Conservation (phyloP, 352 stramenopile species). For the Blastocystis sp. region DNA sequence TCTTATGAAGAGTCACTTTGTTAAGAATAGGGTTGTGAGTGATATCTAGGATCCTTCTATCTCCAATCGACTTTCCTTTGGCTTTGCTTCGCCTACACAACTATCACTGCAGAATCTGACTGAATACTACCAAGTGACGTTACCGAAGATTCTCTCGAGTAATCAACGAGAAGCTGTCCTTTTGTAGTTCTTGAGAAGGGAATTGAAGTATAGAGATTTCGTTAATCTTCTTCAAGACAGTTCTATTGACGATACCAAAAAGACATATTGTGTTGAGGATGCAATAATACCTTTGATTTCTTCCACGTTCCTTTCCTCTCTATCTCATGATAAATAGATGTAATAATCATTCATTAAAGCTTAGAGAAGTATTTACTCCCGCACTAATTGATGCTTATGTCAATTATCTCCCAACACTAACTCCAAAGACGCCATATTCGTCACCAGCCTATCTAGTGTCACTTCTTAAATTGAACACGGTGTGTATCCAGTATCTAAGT, state of each 20-base stretch:
- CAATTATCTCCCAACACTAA: neutral
- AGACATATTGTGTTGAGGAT: neutral
- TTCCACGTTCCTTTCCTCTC: neutral
- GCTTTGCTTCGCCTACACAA: neutral
- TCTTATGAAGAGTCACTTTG: constrained; percentile 9
- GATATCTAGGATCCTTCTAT: neutral
- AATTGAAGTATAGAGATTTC: constrained; percentile 1
- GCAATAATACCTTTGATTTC: constrained; percentile 23
- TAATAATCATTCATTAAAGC: constrained; percentile 22
- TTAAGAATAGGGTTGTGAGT: neutral
- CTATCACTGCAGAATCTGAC: constrained; percentile 52
- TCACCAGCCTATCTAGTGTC: neutral
- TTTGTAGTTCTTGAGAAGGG: neutral
- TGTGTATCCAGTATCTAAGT: constrained; percentile 4
- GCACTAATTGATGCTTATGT: neutral
- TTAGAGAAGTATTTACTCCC: neutral
- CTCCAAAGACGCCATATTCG: neutral
- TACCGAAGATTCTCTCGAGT: neutral
- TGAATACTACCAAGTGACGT: constrained; percentile 16
- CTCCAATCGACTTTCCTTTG: constrained; percentile 30
- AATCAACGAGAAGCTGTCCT: constrained; percentile 8
- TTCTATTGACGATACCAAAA: neutral
- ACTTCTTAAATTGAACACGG: constrained; percentile 48
- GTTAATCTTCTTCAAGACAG: neutral
- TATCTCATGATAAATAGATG: neutral